Base-by-base conservation (phyloP, 2,329 filamentous ascomycete genomes). In the Pseudovirgaria hyperparasitica region DNA sequence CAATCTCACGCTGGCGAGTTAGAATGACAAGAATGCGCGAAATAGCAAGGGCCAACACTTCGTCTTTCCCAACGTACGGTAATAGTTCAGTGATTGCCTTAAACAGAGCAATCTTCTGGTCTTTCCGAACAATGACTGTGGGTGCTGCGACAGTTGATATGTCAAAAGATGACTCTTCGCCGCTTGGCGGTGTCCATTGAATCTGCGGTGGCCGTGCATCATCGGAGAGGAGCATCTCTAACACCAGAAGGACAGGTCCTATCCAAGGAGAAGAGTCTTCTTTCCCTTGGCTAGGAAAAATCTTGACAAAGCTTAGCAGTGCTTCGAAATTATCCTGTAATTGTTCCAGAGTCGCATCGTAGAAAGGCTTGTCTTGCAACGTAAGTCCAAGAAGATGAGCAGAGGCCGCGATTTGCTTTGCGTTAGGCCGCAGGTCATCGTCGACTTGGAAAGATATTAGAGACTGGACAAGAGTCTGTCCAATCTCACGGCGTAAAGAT, bases 221-320 rank as follows among this genome's bases (percentile, higher is more conserved):
- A 41, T 92, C 81, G 9, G 80, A 78, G n/a, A 98, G 63, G 17
- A 96, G 63, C 28, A 81, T 81, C 60, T 99, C 90, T 25, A 96
- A 67, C 26, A 98, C 80, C 10, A 96, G 66, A 18, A 98, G 63
- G 17, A 96, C 74, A 44, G 90, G 86, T 9, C 84, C 81, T 37
- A 96, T 78, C 85, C 87, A 98, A 2, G 84, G 81, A 4, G 85
- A 81, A n/a, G 84, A 63, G 32, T 90, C 80, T 25, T 92, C 82
- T 0, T 67, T 60, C 4, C 78, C 65, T 30, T 76, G 70, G 15
- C 75, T 70, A 1, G 72, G 60, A 5, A 72, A 63, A 4, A 85
- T 60, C 42, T 79, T 77, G 40, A 98, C 70, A 50, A 94, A 94
- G 3, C 63, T 67, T 16, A 93, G 65, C 35, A 94, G 72, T 19